Conservation (phyloP, 1,139 yeast genomes). For the Sugiyamaella grinbergsii region DNA sequence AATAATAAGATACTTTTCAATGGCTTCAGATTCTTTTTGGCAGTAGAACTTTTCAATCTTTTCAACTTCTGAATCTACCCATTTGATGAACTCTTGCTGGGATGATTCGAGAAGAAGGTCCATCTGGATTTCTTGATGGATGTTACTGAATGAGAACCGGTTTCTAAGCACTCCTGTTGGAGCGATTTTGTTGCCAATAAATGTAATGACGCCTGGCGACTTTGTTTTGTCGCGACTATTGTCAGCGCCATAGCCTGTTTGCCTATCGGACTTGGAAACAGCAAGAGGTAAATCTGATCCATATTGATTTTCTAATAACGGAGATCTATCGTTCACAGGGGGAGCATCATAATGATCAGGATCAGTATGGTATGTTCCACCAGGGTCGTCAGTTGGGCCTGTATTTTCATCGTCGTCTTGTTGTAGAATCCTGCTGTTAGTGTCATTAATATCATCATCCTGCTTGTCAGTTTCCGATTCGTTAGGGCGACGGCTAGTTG, state of each 20-base stretch:
- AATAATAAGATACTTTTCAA: slow-evolving; percentile 59
- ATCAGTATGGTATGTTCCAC: not conserved
- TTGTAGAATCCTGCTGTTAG: not conserved
- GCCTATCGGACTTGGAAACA: not conserved
- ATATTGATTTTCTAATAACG: slow-evolving; percentile 30
- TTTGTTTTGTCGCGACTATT: not conserved
- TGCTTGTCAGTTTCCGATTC: not conserved
- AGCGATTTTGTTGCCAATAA: slow-evolving; percentile 4
- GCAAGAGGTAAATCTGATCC: slow-evolving; percentile 1
- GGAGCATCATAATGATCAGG: slow-evolving; percentile 11
- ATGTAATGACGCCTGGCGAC: not conserved
- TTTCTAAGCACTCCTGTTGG: slow-evolving; percentile 9
- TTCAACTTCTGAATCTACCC: slow-evolving; percentile 61
- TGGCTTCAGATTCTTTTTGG: slow-evolving; percentile 61
- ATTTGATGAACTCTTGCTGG: slow-evolving; percentile 52
- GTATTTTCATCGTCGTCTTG: not conserved
- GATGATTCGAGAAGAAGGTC: slow-evolving; percentile 33
- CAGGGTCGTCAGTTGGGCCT: not conserved
- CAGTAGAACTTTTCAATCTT: slow-evolving; percentile 65
- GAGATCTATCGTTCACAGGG: slow-evolving; percentile 39
- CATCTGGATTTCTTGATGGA: slow-evolving; percentile 11
- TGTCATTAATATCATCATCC: not conserved
- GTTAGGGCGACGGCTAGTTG: not conserved
- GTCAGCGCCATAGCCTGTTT: not conserved
- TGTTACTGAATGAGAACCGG: slow-evolving; percentile 4